Evolutionary conservation across 805 yeast species (phyloP).

Genomic region (Ascoidea rubescens): DNA sequence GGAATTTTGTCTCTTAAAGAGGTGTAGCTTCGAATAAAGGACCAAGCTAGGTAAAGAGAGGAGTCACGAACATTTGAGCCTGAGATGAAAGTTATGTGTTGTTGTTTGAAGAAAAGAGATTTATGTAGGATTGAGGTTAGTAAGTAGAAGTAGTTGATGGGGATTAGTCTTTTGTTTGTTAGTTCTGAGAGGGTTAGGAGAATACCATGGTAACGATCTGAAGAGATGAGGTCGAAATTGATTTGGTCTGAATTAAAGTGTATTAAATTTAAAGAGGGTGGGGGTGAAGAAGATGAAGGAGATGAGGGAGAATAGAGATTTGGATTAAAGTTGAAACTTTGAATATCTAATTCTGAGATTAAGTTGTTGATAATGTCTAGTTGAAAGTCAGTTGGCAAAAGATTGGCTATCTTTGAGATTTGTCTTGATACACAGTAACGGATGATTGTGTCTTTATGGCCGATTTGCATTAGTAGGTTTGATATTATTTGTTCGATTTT

Average conservation of each 20-base stretch:
- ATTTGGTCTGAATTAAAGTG: conserved; percentile 11
- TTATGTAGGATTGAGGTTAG: conserved; percentile 12
- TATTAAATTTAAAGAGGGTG: conserved; percentile 11
- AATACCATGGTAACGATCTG: conserved; percentile 40
- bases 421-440: conserved; percentile 59
- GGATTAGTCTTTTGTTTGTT: conserved; percentile 14
- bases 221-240: conserved; percentile 20
- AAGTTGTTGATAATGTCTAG: conserved; percentile 22
- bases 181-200: conserved; percentile 44
- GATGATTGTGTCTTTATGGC: conserved; percentile 36
- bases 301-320: no score
- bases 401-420: conserved; percentile 30
- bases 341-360: conserved; percentile 11
- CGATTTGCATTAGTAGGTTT: conserved; percentile 28
- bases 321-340: conserved; percentile 10
- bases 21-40: conserved; percentile 34
- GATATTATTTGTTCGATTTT: conserved; percentile 34
- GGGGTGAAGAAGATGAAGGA: conserved; percentile 18
- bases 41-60: conserved; percentile 78
- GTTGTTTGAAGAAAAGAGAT: conserved; percentile 36
- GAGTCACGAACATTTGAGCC: conserved; percentile 76
- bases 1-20: conserved; percentile 11
- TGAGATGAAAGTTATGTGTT: conserved; percentile 30
- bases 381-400: conserved; percentile 23
- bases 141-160: conserved; percentile 19